Evolutionary conservation across 306 rosid genomes (phyloP).

Genomic region (Cyamopsis tetragonoloba): DNA sequence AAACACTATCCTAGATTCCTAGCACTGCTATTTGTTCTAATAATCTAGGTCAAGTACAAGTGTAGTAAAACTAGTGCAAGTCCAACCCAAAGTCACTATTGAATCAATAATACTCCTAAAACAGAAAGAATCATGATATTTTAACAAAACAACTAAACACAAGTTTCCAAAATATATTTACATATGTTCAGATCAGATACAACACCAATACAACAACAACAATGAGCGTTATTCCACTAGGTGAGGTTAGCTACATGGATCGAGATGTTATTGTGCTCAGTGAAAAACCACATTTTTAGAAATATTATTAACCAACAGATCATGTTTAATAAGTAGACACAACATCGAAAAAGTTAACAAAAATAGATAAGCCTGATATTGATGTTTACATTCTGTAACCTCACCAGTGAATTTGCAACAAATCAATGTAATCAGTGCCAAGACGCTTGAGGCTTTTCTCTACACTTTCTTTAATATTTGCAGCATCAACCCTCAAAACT

Average conservation of each 20-base stretch:
- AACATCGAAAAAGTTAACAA: too few relatives aligned
- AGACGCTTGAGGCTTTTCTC: constrained; percentile 94
- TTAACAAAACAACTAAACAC: background rate
- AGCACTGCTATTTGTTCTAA: background rate
- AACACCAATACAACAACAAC: background rate
- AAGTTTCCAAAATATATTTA: background rate
- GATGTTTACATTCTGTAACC: constrained; percentile 21
- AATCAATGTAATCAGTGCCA: constrained; percentile 86
- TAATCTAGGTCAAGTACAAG: background rate
- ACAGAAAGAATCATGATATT: background rate
- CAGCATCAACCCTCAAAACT: constrained; percentile 74
- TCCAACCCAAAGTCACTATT: background rate
- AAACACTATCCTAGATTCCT: background rate
- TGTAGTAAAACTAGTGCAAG: background rate
- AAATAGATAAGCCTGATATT: background rate
- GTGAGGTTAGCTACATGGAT: too few relatives aligned
- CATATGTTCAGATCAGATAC: background rate
- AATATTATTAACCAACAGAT: too few relatives aligned
- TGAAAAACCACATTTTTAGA: too few relatives aligned
- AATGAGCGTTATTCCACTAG: too few relatives aligned
- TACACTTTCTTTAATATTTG: constrained; percentile 82
- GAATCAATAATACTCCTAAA: background rate
- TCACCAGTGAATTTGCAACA: constrained; percentile 94
- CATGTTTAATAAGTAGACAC: too few relatives aligned
- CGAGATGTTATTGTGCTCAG: too few relatives aligned